Conservation (phyloP, 192 early-diverging fungal genomes). For the Coemansia sp. region DNA sequence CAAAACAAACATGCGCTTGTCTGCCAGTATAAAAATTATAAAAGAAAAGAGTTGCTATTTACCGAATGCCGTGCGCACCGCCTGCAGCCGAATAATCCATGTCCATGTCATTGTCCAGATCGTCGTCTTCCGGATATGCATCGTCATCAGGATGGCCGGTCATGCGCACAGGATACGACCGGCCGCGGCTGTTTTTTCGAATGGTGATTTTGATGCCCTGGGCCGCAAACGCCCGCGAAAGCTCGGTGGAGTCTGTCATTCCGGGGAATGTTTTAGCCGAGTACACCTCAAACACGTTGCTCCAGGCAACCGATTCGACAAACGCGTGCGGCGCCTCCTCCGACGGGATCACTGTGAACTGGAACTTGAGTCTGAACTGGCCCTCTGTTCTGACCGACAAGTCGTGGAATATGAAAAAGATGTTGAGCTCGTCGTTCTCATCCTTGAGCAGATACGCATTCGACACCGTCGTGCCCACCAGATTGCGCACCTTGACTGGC, state of each 20-base stretch:
- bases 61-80: conserved; percentile 9
- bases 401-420: conserved; percentile 83
- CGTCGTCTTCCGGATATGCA: conserved; percentile 35
- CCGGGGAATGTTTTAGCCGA: conserved; percentile 80
- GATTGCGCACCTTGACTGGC: conserved; percentile 61
- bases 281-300: conserved; percentile 65
- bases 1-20: neutral
- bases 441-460: conserved; percentile 70
- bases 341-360: conserved; percentile 64
- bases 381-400: conserved; percentile 78
- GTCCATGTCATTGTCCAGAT: conserved; percentile 17
- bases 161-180: conserved; percentile 29
- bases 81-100: conserved; percentile 14
- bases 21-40: neutral
- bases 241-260: conserved; percentile 77
- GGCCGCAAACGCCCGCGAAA: conserved; percentile 71
- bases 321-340: conserved; percentile 56
- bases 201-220: conserved; percentile 83
- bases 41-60: neutral
- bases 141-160: conserved; percentile 32
- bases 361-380: conserved; percentile 68
- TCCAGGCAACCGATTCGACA: conserved; percentile 48
- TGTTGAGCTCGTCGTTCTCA: conserved; percentile 63
- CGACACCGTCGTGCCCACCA: conserved; percentile 71
- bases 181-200: conserved; percentile 59